Evolutionary conservation across 371 early-diverging fungal genomes (phyloP), one percentile per base, ranked within the genome.

Genomic region (Apophysomyces ossiformis): DNA sequence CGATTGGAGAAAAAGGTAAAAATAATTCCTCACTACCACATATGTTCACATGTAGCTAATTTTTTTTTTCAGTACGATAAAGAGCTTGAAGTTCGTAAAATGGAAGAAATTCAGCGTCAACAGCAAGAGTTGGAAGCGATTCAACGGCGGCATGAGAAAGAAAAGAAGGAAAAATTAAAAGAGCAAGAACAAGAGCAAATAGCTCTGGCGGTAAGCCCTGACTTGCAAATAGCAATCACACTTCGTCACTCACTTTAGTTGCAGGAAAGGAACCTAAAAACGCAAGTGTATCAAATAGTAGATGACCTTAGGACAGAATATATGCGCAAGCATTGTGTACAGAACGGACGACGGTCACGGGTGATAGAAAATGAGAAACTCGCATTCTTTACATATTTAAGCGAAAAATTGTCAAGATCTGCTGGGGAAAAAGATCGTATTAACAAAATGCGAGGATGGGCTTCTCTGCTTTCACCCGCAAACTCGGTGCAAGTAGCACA

Each of bases 211-310:
- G 39, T 37, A 38, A 18, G 32, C 4, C 32, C 57, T 18, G 32
- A 58, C 21, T 18, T 7, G 1, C 6, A 5, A 21, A 21, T 50
- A 50, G 46, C 13, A 6, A 57, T 7, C 38, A 26, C 13, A 16
- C 6, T 16, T 15, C 7, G 18, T 60, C 11, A 43, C 18, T 43
- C 60, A 5, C 21, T n/a, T 9, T 1, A 39, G 47, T 46, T 47
- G n/a, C 7, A 63, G 64, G 64, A 63, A 63, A 15, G 39, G 9
- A 63, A 56, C 21, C 37, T 63, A 39, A 47, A 56, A 37, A 57
- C 37, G 3, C 32, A 54, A 6, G 56, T 63, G 1, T 38, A 54
- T 16, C 32, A 63, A 11, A 18, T 63, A 18, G 26, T 63, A 5
- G 57, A 54, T 38, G 26, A 21, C 5, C 15, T 54, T 36, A 44